Conservation (phyloP, 345 rosid genomes). For the Linum tenue region DNA sequence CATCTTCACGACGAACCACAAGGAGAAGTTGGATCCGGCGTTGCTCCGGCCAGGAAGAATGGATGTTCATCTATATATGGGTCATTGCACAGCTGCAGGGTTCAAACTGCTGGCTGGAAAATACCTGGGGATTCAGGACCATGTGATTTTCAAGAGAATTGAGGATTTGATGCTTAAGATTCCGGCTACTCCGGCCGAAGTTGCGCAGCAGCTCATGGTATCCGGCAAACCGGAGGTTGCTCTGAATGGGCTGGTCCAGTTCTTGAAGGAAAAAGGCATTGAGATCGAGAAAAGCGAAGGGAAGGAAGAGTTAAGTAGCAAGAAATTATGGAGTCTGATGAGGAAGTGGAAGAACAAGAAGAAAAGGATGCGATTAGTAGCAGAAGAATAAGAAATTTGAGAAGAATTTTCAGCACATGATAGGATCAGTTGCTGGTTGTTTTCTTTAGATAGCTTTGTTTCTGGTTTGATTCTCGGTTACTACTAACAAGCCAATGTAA, state of each 20-base stretch:
- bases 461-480: too few species aligned
- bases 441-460: too few species aligned
- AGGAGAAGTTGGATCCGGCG: constrained; percentile 20
- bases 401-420: too few species aligned
- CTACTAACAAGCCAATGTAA: too few species aligned
- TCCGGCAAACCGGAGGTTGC: constrained; percentile 6
- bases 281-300: background rate
- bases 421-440: too few species aligned
- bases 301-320: constrained; percentile 12
- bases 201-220: constrained; percentile 20
- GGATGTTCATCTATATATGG: constrained; percentile 22
- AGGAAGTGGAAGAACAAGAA: background rate
- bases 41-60: background rate
- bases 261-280: constrained; percentile 1
- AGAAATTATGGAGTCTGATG: constrained; percentile 6
- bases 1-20: constrained; percentile 5
- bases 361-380: background rate
- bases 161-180: constrained; percentile 11
- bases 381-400: too few species aligned
- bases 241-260: constrained; percentile 15
- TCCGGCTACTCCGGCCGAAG: constrained; percentile 16
- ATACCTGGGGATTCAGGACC: constrained; percentile 18
- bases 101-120: constrained; percentile 11
- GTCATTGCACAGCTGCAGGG: constrained; percentile 14
- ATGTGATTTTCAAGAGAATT: constrained; percentile 10